Percentiles rank a stretch among this genome's conserved stretches.
phyloP scores from a whole-genome alignment of 352 stramenopile species.

The Phytophthora capsici region DNA sequence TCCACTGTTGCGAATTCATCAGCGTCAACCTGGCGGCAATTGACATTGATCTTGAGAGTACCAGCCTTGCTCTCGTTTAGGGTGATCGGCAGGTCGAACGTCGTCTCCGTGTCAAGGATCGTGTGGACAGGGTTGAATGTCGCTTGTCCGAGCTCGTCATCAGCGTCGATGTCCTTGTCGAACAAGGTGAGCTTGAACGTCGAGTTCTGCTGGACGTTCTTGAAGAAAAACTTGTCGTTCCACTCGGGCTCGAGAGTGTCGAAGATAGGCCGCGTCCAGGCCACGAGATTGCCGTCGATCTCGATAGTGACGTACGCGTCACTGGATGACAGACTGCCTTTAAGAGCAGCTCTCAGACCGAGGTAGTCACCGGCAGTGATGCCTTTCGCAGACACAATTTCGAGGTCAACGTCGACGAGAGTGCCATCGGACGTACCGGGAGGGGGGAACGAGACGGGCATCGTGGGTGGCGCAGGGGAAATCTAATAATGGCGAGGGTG shows the following conservation, averaged over 20 bases:
- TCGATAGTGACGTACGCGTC: constrained; percentile 41
- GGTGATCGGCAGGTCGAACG: constrained; percentile 34
- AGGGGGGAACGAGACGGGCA: constrained; percentile 13
- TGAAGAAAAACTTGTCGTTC: constrained; percentile 46
- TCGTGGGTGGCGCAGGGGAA: neutral
- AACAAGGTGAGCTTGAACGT: constrained; percentile 38
- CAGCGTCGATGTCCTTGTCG: constrained; percentile 38
- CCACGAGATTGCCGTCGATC: constrained; percentile 31
- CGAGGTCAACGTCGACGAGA: constrained; percentile 37
- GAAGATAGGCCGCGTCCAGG: constrained; percentile 41
- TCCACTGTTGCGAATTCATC: constrained; percentile 10
- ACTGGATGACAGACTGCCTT: constrained; percentile 35
- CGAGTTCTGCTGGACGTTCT: constrained; percentile 31
- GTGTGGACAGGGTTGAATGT: constrained; percentile 28
- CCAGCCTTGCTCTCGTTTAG: constrained; percentile 22
- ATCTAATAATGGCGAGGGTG: constrained; percentile 5
- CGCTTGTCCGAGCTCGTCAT: constrained; percentile 33
- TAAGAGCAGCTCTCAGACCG: constrained; percentile 19
- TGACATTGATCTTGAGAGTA: constrained; percentile 31
- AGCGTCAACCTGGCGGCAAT: constrained; percentile 11
- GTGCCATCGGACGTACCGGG: constrained; percentile 3
- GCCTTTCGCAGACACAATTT: constrained; percentile 41
- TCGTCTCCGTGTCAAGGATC: constrained; percentile 14
- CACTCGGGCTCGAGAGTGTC: constrained; percentile 35
- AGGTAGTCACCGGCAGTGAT: constrained; percentile 37